phyloP scores from a whole-genome alignment of 495 filamentous ascomycete genomes.

The Jackrogersella multiformis region DNA sequence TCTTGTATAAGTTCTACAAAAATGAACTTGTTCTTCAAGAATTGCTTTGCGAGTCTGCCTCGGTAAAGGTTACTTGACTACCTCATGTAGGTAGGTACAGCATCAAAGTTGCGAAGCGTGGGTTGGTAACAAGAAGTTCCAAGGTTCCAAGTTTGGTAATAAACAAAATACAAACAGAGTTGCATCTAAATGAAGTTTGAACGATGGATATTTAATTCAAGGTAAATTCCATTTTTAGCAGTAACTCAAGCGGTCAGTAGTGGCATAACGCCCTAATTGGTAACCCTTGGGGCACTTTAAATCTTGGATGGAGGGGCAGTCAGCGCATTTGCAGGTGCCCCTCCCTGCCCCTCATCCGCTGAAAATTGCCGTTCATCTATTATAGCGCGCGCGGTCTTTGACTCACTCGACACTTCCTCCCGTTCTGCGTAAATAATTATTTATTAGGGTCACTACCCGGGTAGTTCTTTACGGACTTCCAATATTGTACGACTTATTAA shows the following conservation, averaged over 20 bases:
- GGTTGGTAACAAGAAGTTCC: too few species aligned
- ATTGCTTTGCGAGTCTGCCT: background rate
- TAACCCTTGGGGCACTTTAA: too few species aligned
- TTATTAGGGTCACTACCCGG: background rate
- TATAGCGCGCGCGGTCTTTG: background rate
- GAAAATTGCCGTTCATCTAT: constrained; percentile 31
- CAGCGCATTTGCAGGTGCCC: constrained; percentile 10
- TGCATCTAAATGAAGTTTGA: constrained; percentile 12
- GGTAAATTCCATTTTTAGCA: constrained; percentile 28
- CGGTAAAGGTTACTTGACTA: background rate
- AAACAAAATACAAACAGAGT: background rate
- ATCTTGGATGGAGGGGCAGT: constrained; percentile 41
- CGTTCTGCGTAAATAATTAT: background rate
- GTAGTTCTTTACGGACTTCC: background rate
- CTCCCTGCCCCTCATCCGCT: constrained; percentile 34
- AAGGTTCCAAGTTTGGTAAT: background rate
- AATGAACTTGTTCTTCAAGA: background rate
- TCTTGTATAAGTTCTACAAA: background rate
- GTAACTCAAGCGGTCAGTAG: constrained; percentile 28
- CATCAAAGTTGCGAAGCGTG: background rate
- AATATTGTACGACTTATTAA: background rate
- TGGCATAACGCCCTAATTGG: constrained; percentile 27
- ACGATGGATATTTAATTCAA: too few species aligned
- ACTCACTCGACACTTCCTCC: constrained; percentile 18
- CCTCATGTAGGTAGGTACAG: background rate